These are phyloP conservation scores for Neofusicoccum cordaticola DNA, from an alignment of 2,329 filamentous ascomycete genomes.

Conservation along the genomic window DNA sequence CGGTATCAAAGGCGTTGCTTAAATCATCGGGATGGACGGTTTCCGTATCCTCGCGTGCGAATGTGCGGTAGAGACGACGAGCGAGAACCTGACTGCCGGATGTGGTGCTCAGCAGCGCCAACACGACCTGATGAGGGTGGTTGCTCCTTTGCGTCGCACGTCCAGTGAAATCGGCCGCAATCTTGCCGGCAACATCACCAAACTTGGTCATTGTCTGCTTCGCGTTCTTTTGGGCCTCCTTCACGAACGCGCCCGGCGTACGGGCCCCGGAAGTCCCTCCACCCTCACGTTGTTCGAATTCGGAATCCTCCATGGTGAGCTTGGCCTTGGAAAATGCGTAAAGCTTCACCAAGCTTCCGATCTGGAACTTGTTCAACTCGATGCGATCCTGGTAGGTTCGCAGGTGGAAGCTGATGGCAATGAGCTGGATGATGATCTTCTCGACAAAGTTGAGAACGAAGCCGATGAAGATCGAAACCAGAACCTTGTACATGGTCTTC, in stretches of 20 bases:
- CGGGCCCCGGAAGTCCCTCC: constrained; percentile 57
- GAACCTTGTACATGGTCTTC: constrained; percentile 75
- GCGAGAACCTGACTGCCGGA: constrained; percentile 78
- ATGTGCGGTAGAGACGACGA: constrained; percentile 82
- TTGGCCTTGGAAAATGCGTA: constrained; percentile 64
- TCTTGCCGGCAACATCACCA: constrained; percentile 77
- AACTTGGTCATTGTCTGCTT: constrained; percentile 74
- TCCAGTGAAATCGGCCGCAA: constrained; percentile 90
- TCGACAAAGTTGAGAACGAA: constrained; percentile 79
- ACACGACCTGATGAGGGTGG: constrained; percentile 80
- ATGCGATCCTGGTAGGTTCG: constrained; percentile 89
- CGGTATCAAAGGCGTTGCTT: constrained; percentile 71
- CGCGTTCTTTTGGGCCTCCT: constrained; percentile 69
- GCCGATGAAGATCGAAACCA: constrained; percentile 79
- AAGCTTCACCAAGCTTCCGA: constrained; percentile 64
- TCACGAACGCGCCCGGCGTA: constrained; percentile 71
- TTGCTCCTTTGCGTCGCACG: constrained; percentile 64
- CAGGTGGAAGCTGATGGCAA: constrained; percentile 88
- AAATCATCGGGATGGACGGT: constrained; percentile 77
- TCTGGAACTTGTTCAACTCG: constrained; percentile 88
- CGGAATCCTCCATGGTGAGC: constrained; percentile 70
- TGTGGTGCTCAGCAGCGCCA: constrained; percentile 71
- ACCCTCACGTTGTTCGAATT: constrained; percentile 63
- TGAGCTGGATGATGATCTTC: constrained; percentile 92
- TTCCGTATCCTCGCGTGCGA: constrained; percentile 70